Evolutionary conservation across 495 filamentous ascomycete genomes (phyloP), one percentile per base, ranked within the genome.

Genomic region (Penicillium malachiteum): DNA sequence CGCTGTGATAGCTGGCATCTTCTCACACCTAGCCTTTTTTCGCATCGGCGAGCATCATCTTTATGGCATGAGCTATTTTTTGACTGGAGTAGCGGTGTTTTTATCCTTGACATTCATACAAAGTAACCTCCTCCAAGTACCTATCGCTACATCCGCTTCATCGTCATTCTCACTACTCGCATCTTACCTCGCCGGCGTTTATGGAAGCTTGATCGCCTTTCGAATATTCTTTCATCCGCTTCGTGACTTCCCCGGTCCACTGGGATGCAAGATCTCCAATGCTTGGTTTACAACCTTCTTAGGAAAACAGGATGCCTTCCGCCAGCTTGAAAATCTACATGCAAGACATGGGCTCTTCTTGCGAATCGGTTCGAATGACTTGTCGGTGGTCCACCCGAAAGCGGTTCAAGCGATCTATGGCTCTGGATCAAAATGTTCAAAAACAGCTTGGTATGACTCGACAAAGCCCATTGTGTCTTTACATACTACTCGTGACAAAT

Each of bases 321-420:
- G 68, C 7, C 65, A 70, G 52, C 21, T 67, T 0, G 43, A 72
- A 6, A 52, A 60, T 0, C 66, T 80, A 1, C 80, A 83, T 55
- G 14, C 64, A 11, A 63, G 71, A 40, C 73, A 81, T 64, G 78
- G 80, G 0, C 64, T 67, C 18, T 70, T 78, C 41, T 71, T 82
- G 0, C 58, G 67, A 12, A 31, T 59, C 32, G 67, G 64, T 64
- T 41, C 72, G 0, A 64, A 60, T 8, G 69, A 77, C 12, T 52
- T 79, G 2, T 77, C 76, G 1, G 72, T 80, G 30, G 59, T 62
- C 0, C 52, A 73, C 51, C 72, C 75, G 13, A 54, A 67, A 4
- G 71, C 66, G 3, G 59, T 78, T 5, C 18, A 55, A 5, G 49
- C 55, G 0, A 62, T 79, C 6, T 66, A 75, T 37, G 67, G 75